A percentile compares a stretch with the other conserved stretches of the same genome.
Conservation (phyloP, 2,329 filamentous ascomycete species). For the Sclerotinia sclerotiorum region DNA sequence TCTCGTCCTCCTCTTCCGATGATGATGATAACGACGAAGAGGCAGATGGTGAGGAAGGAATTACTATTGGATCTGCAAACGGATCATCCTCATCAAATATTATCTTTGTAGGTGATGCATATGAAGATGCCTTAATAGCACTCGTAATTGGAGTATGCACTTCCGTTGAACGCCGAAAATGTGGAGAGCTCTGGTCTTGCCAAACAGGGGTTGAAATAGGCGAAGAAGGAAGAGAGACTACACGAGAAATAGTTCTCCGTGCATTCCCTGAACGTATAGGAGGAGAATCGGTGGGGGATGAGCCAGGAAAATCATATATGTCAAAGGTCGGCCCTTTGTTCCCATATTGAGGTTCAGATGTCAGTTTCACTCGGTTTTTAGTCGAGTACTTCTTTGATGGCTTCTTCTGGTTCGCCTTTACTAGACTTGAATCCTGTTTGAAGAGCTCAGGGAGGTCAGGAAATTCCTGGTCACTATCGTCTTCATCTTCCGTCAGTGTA, state of each 20-base stretch:
- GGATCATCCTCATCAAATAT: conserved; percentile 33
- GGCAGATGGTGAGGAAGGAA: conserved; percentile 27
- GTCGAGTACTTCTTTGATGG: conserved; percentile 30
- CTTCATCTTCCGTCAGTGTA: conserved; percentile 16
- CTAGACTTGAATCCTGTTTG: not conserved
- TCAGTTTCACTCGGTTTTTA: conserved; percentile 28
- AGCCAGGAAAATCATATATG: conserved; percentile 44
- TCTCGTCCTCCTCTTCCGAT: conserved; percentile 36
- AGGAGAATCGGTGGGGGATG: conserved; percentile 44
- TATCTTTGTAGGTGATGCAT: conserved; percentile 22
- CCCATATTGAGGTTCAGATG: not conserved
- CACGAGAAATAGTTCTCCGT: conserved; percentile 25
- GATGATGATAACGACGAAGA: conserved; percentile 28
- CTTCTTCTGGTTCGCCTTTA: conserved; percentile 14
- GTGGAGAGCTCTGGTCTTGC: conserved; percentile 22
- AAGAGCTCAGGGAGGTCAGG: conserved; percentile 38
- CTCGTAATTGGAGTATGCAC: conserved; percentile 40
- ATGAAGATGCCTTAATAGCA: conserved; percentile 28
- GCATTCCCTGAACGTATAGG: conserved; percentile 11
- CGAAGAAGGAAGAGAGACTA: conserved; percentile 28
- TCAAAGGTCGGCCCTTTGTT: conserved; percentile 21
- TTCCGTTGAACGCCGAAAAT: conserved; percentile 19
- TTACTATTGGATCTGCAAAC: conserved; percentile 26
- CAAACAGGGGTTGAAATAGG: conserved; percentile 27
- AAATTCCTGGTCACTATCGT: conserved; percentile 36